phyloP scores from a whole-genome alignment of 164 flowering plant species.

The Stephania yunnanensis region DNA sequence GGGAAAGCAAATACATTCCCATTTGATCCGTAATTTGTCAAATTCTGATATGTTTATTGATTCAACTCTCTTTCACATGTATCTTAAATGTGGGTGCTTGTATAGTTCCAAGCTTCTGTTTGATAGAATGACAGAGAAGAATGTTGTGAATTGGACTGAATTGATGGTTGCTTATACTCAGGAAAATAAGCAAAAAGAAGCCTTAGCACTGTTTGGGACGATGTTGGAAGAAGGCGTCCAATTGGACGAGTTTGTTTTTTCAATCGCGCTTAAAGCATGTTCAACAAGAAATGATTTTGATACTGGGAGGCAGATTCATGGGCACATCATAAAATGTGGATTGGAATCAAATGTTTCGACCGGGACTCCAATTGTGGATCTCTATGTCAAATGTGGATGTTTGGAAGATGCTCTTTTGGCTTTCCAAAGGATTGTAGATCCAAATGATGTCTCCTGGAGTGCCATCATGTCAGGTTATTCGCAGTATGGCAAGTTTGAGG shows the following conservation, averaged over 20 bases:
- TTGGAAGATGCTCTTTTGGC: constrained; percentile 33
- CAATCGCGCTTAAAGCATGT: constrained; percentile 42
- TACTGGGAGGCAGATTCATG: constrained; percentile 45
- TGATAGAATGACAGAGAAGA: constrained; percentile 32
- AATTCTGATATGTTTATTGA: constrained; percentile 18
- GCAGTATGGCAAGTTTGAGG: constrained; percentile 35
- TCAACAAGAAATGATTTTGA: constrained; percentile 23
- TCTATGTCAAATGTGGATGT: constrained; percentile 43
- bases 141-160: constrained; percentile 40
- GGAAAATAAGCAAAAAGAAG: constrained; percentile 24
- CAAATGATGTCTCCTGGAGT: constrained; percentile 58
- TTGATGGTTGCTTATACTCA: constrained; percentile 44
- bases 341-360: constrained; percentile 37
- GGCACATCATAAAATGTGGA: constrained; percentile 32
- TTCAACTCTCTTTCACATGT: constrained; percentile 35
- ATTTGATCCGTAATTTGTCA: constrained; percentile 27
- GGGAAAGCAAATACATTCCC: constrained; percentile 46
- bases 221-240: constrained; percentile 33
- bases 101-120: constrained; percentile 32
- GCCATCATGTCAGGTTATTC: constrained; percentile 40
- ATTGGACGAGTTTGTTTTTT: constrained; percentile 50
- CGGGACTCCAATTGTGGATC: constrained; percentile 55
- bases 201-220: constrained; percentile 27
- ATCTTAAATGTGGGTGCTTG: constrained; percentile 35
- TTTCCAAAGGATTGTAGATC: constrained; percentile 37